These are phyloP conservation scores for Chenopodium formosanum DNA, from an alignment of 148 eudicot genomes.

Conservation along the genomic window DNA sequence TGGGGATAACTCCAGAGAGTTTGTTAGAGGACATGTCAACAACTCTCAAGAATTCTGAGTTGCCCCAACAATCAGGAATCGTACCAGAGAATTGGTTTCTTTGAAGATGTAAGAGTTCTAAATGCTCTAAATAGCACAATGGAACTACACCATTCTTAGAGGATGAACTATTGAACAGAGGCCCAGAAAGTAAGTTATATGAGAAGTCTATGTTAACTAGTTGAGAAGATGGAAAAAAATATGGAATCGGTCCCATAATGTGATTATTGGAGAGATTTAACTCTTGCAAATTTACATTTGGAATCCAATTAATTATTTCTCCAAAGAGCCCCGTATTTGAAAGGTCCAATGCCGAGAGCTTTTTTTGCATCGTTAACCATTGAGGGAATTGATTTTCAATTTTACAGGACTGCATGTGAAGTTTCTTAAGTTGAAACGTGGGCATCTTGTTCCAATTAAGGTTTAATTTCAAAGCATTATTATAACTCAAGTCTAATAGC, in stretches of 20 bases:
- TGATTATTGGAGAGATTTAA: constrained; percentile 17
- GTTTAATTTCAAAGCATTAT: constrained; percentile 9
- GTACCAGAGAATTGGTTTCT: too few species aligned
- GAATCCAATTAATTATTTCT: constrained; percentile 1
- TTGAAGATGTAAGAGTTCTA: constrained; percentile 8
- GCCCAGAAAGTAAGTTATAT: not conserved
- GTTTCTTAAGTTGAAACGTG: constrained; percentile 17
- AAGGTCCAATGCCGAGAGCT: constrained; percentile 18
- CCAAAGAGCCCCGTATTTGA: constrained; percentile 21
- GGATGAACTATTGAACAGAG: not conserved
- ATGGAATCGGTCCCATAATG: not conserved
- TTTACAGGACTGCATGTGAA: constrained; percentile 7
- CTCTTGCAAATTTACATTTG: not conserved
- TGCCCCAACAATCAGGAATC: too few species aligned
- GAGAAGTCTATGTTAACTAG: constrained; percentile 11
- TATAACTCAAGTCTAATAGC: not conserved
- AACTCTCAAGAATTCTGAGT: too few species aligned
- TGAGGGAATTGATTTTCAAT: constrained; percentile 13
- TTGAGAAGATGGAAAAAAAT: not conserved
- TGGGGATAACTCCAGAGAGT: constrained; percentile 35
- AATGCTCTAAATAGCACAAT: not conserved
- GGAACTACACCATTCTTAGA: not conserved
- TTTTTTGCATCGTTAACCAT: constrained; percentile 27
- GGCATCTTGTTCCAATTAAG: constrained; percentile 15
- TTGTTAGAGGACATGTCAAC: constrained; percentile 35